phyloP scores from a whole-genome alignment of 768 basidiomycete genomes.

The Calvatia gigantea region DNA sequence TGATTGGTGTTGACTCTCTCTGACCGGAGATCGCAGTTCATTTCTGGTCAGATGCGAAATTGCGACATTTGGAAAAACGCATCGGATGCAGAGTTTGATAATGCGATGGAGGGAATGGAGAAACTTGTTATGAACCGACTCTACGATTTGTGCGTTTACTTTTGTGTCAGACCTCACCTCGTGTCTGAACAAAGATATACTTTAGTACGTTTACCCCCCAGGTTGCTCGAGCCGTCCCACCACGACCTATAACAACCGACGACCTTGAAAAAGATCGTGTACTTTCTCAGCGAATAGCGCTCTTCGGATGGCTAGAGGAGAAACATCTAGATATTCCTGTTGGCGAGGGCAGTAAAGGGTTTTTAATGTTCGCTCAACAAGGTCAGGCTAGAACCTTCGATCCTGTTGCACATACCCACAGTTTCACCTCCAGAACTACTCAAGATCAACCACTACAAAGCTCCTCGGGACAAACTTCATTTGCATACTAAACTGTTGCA shows the following conservation, averaged over 20 bases:
- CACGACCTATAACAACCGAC: constrained; percentile 82
- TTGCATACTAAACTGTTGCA: constrained; percentile 96
- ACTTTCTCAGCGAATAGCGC: constrained; percentile 80
- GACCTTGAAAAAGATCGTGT: constrained; percentile 96
- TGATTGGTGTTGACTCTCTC: constrained; percentile 10
- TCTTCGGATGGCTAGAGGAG: constrained; percentile 90
- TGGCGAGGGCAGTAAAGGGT: constrained; percentile 71
- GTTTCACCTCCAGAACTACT: constrained; percentile 59
- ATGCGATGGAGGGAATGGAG: constrained; percentile 98
- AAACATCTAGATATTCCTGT: constrained; percentile 89
- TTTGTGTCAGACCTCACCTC: neutral
- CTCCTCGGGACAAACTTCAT: constrained; percentile 97
- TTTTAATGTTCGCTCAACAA: constrained; percentile 86
- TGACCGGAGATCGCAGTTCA: constrained; percentile 59
- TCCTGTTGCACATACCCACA: neutral
- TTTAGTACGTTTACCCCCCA: constrained; percentile 90
- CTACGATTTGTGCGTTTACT: constrained; percentile 80
- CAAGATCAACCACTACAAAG: constrained; percentile 99
- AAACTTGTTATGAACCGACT: constrained; percentile 98
- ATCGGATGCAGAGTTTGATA: constrained; percentile 85
- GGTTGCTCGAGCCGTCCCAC: constrained; percentile 59
- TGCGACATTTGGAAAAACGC: constrained; percentile 80
- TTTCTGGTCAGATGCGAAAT: constrained; percentile 81
- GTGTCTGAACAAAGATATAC: constrained; percentile 8
- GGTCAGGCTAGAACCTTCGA: constrained; percentile 37